Base-by-base conservation (phyloP, 2,329 filamentous ascomycete genomes). In the Aspergillus sp. region DNA sequence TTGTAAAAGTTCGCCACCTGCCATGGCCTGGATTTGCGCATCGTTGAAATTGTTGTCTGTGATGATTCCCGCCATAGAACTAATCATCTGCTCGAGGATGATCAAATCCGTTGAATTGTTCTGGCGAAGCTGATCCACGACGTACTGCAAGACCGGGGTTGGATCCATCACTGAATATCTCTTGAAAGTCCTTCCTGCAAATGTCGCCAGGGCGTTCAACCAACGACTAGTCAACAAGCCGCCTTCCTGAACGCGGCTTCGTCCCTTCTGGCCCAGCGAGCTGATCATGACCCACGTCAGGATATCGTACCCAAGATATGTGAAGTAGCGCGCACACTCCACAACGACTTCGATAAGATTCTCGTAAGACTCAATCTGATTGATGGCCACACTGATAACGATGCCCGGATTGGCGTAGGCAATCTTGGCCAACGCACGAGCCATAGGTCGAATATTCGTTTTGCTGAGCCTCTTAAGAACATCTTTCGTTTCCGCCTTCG, bases 281-380 rank as follows among this genome's bases (percentile, higher is more conserved):
- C 88, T 96, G 77, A 99, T 86, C 48, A 99, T 81, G 19, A 92
- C 91, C 92, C 94, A 99, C 3, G 92, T 90, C 48, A 99, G 82
- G 32, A 96, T 91, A 75, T 99, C 95, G 73, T 96, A 96, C 0
- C 91, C 94, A 39, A 99, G 80, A 57, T 91, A 88, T 1, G 94
- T 96, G 68, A 98, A 97, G 73, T 97, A 97, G 69, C 91, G 89
- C 41, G 91, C 92, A 71, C 93, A 97, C 73, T 97, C 92, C 13
- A 98, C 93, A 62, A 99, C 91, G 5, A 92, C 91, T 63, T 96
- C 91, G 59, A 96, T 96, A 62, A 99, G 84, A 72, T 98, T 99
- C 72, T 90, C 90, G 74, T 99, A 99, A 0, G 90, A 89, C 75
- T 99, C 93, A 61, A 97, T 91, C 75, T 97, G 93, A 63, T 88